Percentiles rank a stretch among this genome's conserved stretches.
Evolutionary conservation across 495 filamentous ascomycete species (phyloP).

Genomic region (Barbatosphaeria neglecta): DNA sequence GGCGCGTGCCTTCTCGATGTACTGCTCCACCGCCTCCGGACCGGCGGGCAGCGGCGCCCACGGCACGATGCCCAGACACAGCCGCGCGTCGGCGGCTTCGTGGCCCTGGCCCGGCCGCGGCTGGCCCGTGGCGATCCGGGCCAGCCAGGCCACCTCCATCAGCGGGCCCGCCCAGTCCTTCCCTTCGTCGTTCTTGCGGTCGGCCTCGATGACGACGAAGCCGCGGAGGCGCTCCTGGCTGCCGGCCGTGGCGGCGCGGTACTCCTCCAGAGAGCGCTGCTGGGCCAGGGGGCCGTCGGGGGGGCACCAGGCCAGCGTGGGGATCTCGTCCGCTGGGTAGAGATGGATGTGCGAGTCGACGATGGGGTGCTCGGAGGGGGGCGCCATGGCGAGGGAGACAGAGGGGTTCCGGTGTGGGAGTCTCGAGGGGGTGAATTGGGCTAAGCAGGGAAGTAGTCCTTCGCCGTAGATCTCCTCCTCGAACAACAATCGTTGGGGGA

Average conservation of each 20-base stretch:
- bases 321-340: conserved; percentile 53
- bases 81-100: conserved; percentile 27
- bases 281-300: conserved; percentile 42
- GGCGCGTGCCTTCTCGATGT: conserved; percentile 35
- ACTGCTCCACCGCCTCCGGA: conserved; percentile 32
- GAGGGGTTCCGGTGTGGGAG: background rate
- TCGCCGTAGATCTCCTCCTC: too few relatives aligned
- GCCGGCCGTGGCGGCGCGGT: conserved; percentile 23
- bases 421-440: background rate
- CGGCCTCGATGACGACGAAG: conserved; percentile 73
- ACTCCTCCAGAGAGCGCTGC: conserved; percentile 54
- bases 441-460: background rate
- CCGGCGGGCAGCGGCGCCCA: conserved; percentile 72
- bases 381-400: background rate
- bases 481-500: too few relatives aligned
- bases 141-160: conserved; percentile 56
- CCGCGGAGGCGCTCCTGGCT: conserved; percentile 37
- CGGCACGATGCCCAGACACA: conserved; percentile 58
- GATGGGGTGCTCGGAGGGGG: conserved; percentile 32
- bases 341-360: conserved; percentile 87
- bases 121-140: conserved; percentile 48
- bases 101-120: conserved; percentile 52
- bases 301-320: conserved; percentile 52
- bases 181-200: conserved; percentile 50
- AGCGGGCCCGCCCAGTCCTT: conserved; percentile 44